These are phyloP conservation scores for Clonostachys sp. DNA, from an alignment of 2,329 filamentous ascomycete species.

Conservation along the genomic window DNA sequence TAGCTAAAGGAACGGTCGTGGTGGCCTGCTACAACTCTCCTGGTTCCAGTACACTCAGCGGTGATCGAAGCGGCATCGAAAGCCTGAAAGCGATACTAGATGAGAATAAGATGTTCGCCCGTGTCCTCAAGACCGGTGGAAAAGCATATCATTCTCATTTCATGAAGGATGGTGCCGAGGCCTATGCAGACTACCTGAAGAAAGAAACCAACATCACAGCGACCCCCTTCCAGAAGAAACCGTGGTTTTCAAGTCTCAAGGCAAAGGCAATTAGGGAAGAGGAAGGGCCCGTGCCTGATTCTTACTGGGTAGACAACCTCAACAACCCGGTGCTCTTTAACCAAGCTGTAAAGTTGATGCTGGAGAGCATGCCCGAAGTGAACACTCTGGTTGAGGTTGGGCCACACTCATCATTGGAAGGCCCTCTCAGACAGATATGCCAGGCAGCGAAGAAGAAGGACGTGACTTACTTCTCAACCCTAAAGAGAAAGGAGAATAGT, in stretches of 20 bases:
- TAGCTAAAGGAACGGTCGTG: conserved; percentile 13
- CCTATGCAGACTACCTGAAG: too few relatives aligned
- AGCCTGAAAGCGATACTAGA: conserved; percentile 2
- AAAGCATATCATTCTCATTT: conserved; percentile 36
- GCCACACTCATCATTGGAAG: conserved; percentile 5
- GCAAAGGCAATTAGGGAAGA: background rate
- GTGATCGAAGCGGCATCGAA: conserved; percentile 10
- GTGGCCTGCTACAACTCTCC: conserved; percentile 32
- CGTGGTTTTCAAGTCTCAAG: background rate
- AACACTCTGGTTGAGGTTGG: conserved; percentile 10
- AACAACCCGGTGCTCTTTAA: conserved; percentile 23
- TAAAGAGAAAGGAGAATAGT: background rate
- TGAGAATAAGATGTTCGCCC: conserved; percentile 15
- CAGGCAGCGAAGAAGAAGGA: conserved; percentile 16
- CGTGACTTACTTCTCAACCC: background rate
- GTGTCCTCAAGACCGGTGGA: conserved; percentile 22
- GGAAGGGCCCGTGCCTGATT: background rate
- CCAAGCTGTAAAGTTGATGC: background rate
- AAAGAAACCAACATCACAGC: too few relatives aligned
- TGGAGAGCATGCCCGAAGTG: conserved; percentile 10
- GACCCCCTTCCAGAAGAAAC: background rate
- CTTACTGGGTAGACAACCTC: conserved; percentile 28
- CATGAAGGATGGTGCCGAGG: conserved; percentile 10
- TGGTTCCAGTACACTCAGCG: conserved; percentile 25
- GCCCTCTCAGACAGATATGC: conserved; percentile 11